A percentile compares a stretch with the other conserved stretches of the same genome.
phyloP scores from a whole-genome alignment of 75 land plant genomes.

The Cryptomeria japonica region DNA sequence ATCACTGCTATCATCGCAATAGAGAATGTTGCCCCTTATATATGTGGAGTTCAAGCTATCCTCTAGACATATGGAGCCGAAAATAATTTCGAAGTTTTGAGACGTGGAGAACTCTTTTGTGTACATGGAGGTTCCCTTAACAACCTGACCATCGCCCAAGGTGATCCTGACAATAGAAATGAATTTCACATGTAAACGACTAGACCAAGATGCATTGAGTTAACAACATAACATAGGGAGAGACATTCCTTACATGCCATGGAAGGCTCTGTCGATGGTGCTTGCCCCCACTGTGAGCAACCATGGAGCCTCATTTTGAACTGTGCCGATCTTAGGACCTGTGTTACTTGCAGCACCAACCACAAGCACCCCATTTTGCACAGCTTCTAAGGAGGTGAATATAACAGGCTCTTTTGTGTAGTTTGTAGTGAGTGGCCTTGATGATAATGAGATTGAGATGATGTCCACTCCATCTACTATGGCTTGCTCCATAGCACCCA shows the following conservation, averaged over 20 bases:
- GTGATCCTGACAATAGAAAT: conserved; percentile 2
- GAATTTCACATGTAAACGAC: not conserved
- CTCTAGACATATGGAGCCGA: no score
- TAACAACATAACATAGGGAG: not conserved
- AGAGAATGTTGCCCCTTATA: conserved; percentile 68
- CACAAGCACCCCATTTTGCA: conserved; percentile 25
- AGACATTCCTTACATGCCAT: no score
- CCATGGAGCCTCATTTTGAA: conserved; percentile 44
- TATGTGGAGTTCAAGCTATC: conserved; percentile 48
- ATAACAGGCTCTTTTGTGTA: conserved; percentile 26
- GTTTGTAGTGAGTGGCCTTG: no score
- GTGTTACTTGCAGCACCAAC: conserved; percentile 38
- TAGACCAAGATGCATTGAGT: no score
- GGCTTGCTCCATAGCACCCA: conserved; percentile 56
- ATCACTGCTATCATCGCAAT: conserved; percentile 62
- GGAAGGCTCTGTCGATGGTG: conserved; percentile 38
- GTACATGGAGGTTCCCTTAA: conserved; percentile 24
- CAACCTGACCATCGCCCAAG: conserved; percentile 18
- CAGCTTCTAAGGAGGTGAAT: conserved; percentile 42
- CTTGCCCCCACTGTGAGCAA: conserved; percentile 47
- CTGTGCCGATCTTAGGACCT: conserved; percentile 28
- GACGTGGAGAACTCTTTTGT: conserved; percentile 40
- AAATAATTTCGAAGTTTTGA: no score
- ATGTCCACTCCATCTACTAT: conserved; percentile 70
- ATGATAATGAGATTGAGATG: conserved; percentile 35